These are phyloP conservation scores for Wickerhamia fluorescens DNA, from an alignment of 805 yeast genomes.

Conservation along the genomic window DNA sequence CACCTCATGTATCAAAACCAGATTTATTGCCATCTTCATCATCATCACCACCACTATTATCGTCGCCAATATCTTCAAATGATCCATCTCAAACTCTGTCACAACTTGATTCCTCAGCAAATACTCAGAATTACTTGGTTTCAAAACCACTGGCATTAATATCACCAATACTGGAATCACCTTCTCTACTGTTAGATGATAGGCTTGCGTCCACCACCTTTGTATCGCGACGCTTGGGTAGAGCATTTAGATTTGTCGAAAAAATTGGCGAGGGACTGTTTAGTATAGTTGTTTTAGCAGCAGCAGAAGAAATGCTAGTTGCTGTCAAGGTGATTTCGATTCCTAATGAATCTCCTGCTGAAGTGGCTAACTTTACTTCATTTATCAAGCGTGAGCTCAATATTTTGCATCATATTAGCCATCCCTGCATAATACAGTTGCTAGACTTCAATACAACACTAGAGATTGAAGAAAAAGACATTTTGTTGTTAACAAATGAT, in stretches of 20 bases:
- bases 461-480: conserved; percentile 17
- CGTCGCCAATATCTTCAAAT: too few species aligned
- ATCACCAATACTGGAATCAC: too few species aligned
- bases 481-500: conserved; percentile 8
- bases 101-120: too few species aligned
- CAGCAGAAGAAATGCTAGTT: conserved; percentile 19
- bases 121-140: too few species aligned
- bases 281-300: conserved; percentile 53
- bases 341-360: conserved; percentile 29
- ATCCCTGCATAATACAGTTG: conserved; percentile 65
- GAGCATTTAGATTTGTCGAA: conserved; percentile 10
- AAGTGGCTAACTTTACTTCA: conserved; percentile 24
- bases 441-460: conserved; percentile 41
- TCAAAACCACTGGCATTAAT: too few species aligned
- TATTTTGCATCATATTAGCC: conserved; percentile 47
- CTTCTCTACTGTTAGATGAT: too few species aligned
- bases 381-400: conserved; percentile 58
- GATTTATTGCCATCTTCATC: too few species aligned
- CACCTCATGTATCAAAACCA: too few species aligned
- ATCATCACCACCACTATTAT: too few species aligned
- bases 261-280: conserved; percentile 64
- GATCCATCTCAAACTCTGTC: too few species aligned
- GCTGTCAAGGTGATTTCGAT: conserved; percentile 64
- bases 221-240: too few species aligned
- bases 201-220: too few species aligned